Base-by-base conservation (phyloP, 1,284 basidiomycete species). In the Leccinum insolens region DNA sequence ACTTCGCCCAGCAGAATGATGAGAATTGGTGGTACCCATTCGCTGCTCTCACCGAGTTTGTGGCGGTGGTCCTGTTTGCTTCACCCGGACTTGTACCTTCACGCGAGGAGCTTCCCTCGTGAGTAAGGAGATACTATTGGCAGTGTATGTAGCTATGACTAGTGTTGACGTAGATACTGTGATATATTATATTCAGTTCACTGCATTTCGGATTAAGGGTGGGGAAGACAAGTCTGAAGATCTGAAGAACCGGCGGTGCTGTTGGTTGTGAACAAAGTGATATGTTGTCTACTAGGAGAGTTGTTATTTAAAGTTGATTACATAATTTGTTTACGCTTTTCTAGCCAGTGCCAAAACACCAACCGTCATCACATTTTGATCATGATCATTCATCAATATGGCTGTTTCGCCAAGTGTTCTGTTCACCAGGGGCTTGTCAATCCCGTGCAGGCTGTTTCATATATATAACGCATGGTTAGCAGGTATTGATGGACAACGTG, bases 1-100 rank as follows among this genome's bases (percentile, higher is more conserved):
- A 79, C 62, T 3, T 55, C 4, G 14, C 71, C 1, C 77, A 72
- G 66, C 78, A 80, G 68, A 77, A 80, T 52, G 74, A 82, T 31
- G 84, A 86, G 69, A 72, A 76, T 34, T 76, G 80, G 58, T 86
- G 83, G 82, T 86, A 85, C 67, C 83, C 84, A 2, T 76, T 86
- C 8, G 73, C 82, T 3, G 83, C 82, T 2, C 63, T 83, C 8
- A 77, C 83, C 2, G 85, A 86, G 72, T 66, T 84, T 25, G 67
- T 84, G 28, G 83, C 81, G 1, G 82, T 82, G 0, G 34, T 80
- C 6, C 71, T 85, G 59, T 84, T 82, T 62, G 67, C 78, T 14
- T 72, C 77, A 3, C 83, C 84, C 1, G 84, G 82, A 1, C 76
- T 86, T 11, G 79, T 86, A 0, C 85, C 84, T 22, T 73, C 77